These are phyloP conservation scores for Hypoxylon rickii DNA, from an alignment of 495 filamentous ascomycete species.

Conservation along the genomic window DNA sequence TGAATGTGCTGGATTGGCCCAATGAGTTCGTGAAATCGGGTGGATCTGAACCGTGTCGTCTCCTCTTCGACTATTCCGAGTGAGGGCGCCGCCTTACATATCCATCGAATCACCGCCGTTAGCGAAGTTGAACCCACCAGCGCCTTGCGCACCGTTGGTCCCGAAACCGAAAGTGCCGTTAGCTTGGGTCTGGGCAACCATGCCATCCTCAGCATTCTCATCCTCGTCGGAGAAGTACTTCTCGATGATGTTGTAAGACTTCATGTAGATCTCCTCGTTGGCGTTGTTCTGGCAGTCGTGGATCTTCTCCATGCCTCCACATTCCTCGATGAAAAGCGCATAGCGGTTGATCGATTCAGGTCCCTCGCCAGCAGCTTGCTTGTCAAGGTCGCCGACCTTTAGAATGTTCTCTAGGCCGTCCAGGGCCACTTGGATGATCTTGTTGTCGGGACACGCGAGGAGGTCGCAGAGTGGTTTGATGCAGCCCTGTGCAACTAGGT, in stretches of 20 bases:
- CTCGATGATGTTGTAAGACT: conserved; percentile 99
- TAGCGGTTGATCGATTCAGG: conserved; percentile 90
- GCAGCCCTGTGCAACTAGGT: conserved; percentile 88
- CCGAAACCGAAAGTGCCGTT: conserved; percentile 86
- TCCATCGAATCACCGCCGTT: conserved; percentile 96
- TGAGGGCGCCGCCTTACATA: conserved; percentile 67
- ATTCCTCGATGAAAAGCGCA: conserved; percentile 98
- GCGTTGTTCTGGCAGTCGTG: conserved; percentile 99
- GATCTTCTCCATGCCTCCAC: conserved; percentile 99
- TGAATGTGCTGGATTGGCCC: conserved; percentile 27
- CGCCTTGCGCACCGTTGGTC: conserved; percentile 68
- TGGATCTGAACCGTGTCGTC: conserved; percentile 4
- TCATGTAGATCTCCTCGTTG: conserved; percentile 99
- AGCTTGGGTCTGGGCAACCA: conserved; percentile 58
- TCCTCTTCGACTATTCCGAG: conserved; percentile 3
- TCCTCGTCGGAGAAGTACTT: conserved; percentile 99
- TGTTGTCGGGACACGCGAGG: conserved; percentile 96
- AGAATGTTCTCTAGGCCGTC: conserved; percentile 99
- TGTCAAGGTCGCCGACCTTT: conserved; percentile 99
- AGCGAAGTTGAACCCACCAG: conserved; percentile 91
- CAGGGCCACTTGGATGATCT: conserved; percentile 99
- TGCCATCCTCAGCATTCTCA: conserved; percentile 73
- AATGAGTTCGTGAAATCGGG: conserved; percentile 26
- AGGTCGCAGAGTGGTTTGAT: conserved; percentile 98
- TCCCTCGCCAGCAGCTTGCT: conserved; percentile 75